These are phyloP conservation scores for Hypoxylon sp. DNA, from an alignment of 2,329 filamentous ascomycete species.

Conservation along the genomic window DNA sequence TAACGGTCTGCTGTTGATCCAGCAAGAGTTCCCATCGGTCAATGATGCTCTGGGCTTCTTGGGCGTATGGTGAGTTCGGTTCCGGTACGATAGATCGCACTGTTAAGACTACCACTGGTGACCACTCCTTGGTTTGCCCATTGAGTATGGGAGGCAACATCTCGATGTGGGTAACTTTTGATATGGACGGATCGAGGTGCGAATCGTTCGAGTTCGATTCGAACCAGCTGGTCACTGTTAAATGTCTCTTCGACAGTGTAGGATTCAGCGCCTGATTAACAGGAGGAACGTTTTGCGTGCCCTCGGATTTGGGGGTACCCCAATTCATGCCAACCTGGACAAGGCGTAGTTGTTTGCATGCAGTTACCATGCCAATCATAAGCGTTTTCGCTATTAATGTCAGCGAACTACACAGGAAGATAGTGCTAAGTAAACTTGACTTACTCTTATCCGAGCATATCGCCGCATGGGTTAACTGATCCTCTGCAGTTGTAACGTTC, in stretches of 20 bases:
- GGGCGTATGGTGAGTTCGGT: constrained; percentile 70
- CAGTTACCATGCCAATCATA: constrained; percentile 77
- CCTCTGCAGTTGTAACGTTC: constrained; percentile 78
- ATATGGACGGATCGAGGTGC: constrained; percentile 66
- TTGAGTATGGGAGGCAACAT: constrained; percentile 78
- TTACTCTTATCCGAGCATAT: constrained; percentile 81
- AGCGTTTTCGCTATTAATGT: constrained; percentile 61
- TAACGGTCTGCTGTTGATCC: constrained; percentile 75
- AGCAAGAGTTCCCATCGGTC: constrained; percentile 86
- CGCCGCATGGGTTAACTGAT: constrained; percentile 84
- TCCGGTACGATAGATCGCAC: constrained; percentile 76
- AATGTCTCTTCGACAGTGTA: constrained; percentile 68
- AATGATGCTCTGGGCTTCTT: constrained; percentile 80
- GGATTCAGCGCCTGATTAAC: constrained; percentile 65
- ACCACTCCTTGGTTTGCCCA: constrained; percentile 68
- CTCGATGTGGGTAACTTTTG: constrained; percentile 80
- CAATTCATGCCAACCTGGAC: constrained; percentile 83
- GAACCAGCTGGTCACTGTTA: constrained; percentile 72
- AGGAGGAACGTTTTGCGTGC: constrained; percentile 65
- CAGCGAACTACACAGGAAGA: constrained; percentile 18
- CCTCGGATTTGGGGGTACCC: constrained; percentile 72
- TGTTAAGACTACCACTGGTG: constrained; percentile 76
- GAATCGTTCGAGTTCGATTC: constrained; percentile 63
- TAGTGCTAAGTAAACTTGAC: constrained; percentile 42
- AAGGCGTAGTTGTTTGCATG: constrained; percentile 79